Conservation (phyloP, 2,329 filamentous ascomycete genomes). For the Microdochium nivale region DNA sequence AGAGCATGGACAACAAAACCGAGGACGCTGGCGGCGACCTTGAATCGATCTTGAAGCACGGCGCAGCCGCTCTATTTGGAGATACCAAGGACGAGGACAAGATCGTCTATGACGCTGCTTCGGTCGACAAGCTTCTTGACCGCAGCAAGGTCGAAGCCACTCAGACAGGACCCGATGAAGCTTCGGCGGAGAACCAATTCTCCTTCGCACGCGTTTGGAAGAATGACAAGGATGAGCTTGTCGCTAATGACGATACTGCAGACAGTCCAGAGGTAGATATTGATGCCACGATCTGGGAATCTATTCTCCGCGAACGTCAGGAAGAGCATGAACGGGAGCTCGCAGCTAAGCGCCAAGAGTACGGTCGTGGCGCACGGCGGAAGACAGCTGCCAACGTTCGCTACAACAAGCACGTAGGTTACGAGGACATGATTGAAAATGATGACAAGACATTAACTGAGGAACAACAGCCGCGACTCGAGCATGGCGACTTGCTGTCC, state of each 20-base stretch:
- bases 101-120: conserved; percentile 72
- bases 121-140: conserved; percentile 87
- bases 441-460: conserved; percentile 6
- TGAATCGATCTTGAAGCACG: conserved; percentile 80
- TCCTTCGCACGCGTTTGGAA: conserved; percentile 89
- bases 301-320: conserved; percentile 78
- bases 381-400: conserved; percentile 25
- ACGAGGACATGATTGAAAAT: conserved; percentile 15
- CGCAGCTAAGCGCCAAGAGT: conserved; percentile 58
- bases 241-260: conserved; percentile 44
- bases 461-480: conserved; percentile 11
- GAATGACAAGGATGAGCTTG: conserved; percentile 64
- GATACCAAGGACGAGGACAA: conserved; percentile 62
- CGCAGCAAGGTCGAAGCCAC: conserved; percentile 73
- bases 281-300: conserved; percentile 75
- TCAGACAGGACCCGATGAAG: conserved; percentile 41
- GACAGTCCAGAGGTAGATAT: conserved; percentile 44
- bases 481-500: conserved; percentile 13
- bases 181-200: conserved; percentile 69
- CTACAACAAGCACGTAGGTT: conserved; percentile 30
- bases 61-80: conserved; percentile 77
- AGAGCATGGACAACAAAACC: conserved; percentile 81
- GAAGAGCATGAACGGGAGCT: conserved; percentile 66
- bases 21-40: conserved; percentile 72
- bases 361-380: conserved; percentile 77